phyloP scores from a whole-genome alignment of 2,329 filamentous ascomycete species.

The Capronia epimyces region DNA sequence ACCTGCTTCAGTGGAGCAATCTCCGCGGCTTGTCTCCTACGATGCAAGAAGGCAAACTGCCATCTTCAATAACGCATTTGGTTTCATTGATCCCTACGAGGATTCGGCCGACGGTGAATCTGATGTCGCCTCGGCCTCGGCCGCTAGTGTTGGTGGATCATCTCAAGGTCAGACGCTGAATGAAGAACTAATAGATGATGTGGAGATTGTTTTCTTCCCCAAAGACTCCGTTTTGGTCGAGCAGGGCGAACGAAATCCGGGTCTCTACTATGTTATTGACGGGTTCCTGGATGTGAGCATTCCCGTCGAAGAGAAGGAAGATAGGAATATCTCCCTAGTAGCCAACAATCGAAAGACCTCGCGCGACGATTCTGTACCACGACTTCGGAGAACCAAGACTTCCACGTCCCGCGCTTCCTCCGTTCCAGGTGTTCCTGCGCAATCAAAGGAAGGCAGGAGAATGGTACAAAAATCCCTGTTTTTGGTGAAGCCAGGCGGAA shows the following conservation, averaged over 20 bases:
- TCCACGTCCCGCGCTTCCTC: conserved; percentile 37
- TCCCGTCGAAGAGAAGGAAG: conserved; percentile 59
- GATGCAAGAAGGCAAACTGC: conserved; percentile 76
- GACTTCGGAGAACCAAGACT: conserved; percentile 43
- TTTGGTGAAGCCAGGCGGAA: conserved; percentile 85
- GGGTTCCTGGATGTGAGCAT: conserved; percentile 93
- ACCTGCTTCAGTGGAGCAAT: conserved; percentile 70
- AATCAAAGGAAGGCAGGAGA: conserved; percentile 35
- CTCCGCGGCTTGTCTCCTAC: conserved; percentile 75
- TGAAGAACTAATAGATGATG: conserved; percentile 80
- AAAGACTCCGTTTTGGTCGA: conserved; percentile 92
- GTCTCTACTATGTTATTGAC: conserved; percentile 94
- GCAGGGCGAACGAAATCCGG: conserved; percentile 93
- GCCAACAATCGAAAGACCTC: conserved; percentile 3
- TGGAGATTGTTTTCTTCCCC: conserved; percentile 96
- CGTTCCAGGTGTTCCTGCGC: conserved; percentile 23
- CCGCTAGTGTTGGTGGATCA: conserved; percentile 57
- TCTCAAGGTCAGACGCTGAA: conserved; percentile 61
- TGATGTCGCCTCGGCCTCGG: conserved; percentile 69
- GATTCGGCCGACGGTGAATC: conserved; percentile 72
- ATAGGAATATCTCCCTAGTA: conserved; percentile 5
- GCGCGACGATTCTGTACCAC: conserved; percentile 39
- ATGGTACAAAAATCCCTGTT: conserved; percentile 67
- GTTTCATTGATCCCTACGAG: conserved; percentile 81
- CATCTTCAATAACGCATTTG: conserved; percentile 80